A percentile compares a stretch with the other conserved stretches of the same genome.
Evolutionary conservation across 1,139 yeast genomes (phyloP).

Genomic region (Kodamaea anthophila): DNA sequence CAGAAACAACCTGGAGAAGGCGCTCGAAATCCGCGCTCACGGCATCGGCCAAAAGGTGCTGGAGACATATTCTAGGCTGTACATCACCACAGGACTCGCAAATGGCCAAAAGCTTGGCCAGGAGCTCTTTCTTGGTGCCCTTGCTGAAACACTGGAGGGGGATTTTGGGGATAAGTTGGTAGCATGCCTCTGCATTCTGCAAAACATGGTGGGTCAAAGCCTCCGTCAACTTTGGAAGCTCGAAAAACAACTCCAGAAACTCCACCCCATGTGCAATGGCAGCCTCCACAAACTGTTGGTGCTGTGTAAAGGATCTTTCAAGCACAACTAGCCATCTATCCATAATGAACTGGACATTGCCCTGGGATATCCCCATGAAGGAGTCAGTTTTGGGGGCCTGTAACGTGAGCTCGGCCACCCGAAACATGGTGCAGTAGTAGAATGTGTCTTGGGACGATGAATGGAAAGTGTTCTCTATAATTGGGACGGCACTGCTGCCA

Average conservation of each 20-base stretch:
- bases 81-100: slow-evolving; percentile 9
- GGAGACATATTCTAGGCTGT: slow-evolving; percentile 15
- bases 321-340: slow-evolving; percentile 55
- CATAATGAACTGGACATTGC: slow-evolving; percentile 22
- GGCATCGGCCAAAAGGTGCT: slow-evolving; percentile 39
- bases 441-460: slow-evolving; percentile 12
- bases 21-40: slow-evolving; percentile 35
- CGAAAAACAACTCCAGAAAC: slow-evolving; percentile 30
- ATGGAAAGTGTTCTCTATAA: too few species aligned
- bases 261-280: slow-evolving; percentile 12
- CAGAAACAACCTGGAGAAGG: slow-evolving; percentile 17
- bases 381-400: slow-evolving; percentile 5
- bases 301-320: slow-evolving; percentile 24
- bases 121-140: slow-evolving; percentile 28
- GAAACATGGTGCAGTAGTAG: slow-evolving; percentile 37
- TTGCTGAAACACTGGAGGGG: slow-evolving; percentile 50
- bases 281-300: slow-evolving; percentile 11
- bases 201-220: slow-evolving; percentile 20
- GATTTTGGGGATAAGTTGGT: slow-evolving; percentile 10
- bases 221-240: slow-evolving; percentile 31
- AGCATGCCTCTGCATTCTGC: slow-evolving; percentile 3
- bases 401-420: slow-evolving; percentile 41
- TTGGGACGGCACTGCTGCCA: too few species aligned
- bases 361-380: slow-evolving; percentile 21
- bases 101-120: slow-evolving; percentile 26